Conservation (phyloP, 2,329 filamentous ascomycete genomes). For the Colletotrichum sp. region DNA sequence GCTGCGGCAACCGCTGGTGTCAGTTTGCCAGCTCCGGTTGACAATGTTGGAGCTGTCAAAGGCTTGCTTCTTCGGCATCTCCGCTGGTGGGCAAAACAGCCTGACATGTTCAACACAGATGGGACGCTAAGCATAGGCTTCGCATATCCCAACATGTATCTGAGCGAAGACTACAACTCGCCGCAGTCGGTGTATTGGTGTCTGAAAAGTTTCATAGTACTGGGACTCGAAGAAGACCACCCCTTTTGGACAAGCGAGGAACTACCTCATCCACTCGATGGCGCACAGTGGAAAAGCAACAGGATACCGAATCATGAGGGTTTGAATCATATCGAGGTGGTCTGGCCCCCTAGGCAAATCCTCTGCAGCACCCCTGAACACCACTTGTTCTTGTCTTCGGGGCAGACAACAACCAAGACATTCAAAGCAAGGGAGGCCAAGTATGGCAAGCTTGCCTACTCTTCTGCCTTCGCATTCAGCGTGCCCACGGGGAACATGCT, state of each 20-base stretch:
- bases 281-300: background rate
- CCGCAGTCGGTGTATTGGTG: slow-evolving; percentile 55
- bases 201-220: slow-evolving; percentile 45
- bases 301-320: background rate
- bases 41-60: slow-evolving; percentile 37
- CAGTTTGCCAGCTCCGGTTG: slow-evolving; percentile 34
- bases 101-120: slow-evolving; percentile 45
- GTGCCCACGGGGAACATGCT: slow-evolving; percentile 34
- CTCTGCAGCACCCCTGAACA: slow-evolving; percentile 37
- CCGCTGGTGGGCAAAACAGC: slow-evolving; percentile 43
- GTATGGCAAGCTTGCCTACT: slow-evolving; percentile 44
- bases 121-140: slow-evolving; percentile 46
- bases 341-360: slow-evolving; percentile 41
- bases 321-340: background rate
- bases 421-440: slow-evolving; percentile 40
- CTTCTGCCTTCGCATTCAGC: slow-evolving; percentile 40
- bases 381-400: slow-evolving; percentile 41
- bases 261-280: slow-evolving; percentile 31
- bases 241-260: slow-evolving; percentile 47
- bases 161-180: slow-evolving; percentile 56
- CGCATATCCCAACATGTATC: slow-evolving; percentile 44
- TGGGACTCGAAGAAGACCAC: slow-evolving; percentile 34
- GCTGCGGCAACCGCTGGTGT: slow-evolving; percentile 41
- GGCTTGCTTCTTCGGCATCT: slow-evolving; percentile 47
- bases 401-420: slow-evolving; percentile 35